A percentile compares a stretch with the other conserved stretches of the same genome.
These are phyloP conservation scores for Talaromyces liani DNA, from an alignment of 495 filamentous ascomycete genomes.

Conservation along the genomic window DNA sequence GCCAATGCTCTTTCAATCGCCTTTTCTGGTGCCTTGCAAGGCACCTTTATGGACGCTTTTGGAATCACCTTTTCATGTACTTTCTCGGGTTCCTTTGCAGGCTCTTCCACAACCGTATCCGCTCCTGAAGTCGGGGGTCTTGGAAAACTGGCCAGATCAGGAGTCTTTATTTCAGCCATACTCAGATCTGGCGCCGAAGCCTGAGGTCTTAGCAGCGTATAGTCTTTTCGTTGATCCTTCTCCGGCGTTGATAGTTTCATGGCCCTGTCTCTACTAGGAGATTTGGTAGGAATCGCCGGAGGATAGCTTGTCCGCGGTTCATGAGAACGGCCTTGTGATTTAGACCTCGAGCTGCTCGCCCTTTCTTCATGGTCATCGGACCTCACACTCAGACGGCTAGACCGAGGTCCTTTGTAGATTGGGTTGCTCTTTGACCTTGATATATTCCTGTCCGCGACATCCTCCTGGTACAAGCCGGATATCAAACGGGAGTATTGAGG, in stretches of 20 bases:
- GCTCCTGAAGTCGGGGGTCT: constrained; percentile 3
- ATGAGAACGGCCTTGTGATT: background rate
- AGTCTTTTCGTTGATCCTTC: background rate
- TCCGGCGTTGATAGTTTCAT: background rate
- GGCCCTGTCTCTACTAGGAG: background rate
- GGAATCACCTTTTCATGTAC: background rate
- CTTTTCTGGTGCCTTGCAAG: background rate
- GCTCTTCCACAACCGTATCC: background rate
- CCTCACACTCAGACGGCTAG: background rate
- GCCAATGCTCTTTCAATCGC: background rate
- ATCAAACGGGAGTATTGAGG: constrained; percentile 20
- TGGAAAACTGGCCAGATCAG: constrained; percentile 8
- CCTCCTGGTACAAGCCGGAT: constrained; percentile 33
- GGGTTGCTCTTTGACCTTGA: constrained; percentile 17
- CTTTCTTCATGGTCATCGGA: background rate
- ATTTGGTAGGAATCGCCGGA: background rate
- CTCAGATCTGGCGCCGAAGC: constrained; percentile 4
- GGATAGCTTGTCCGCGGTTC: constrained; percentile 6
- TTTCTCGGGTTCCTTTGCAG: background rate
- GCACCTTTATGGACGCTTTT: background rate
- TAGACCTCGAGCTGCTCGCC: background rate
- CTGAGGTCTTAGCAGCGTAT: background rate
- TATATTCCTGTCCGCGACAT: constrained; percentile 39
- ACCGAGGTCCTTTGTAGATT: background rate
- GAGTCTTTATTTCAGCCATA: background rate